Evolutionary conservation across 2,329 filamentous ascomycete species (phyloP), one percentile per base, ranked within the genome.

Genomic region (Epichloe baconii): DNA sequence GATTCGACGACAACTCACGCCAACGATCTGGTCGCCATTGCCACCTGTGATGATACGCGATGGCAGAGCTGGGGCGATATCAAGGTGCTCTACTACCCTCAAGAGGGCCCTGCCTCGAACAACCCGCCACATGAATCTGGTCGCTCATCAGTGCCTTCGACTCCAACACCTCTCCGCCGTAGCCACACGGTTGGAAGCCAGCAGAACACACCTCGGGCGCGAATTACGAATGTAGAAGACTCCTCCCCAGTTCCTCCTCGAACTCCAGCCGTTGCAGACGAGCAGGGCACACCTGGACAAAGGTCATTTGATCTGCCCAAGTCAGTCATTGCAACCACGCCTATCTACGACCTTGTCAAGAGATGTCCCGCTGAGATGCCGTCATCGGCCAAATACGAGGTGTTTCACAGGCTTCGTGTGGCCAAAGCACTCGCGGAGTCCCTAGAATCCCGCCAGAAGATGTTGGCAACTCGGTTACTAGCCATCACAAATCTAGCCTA

Each of bases 401-500:
- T 91, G 37, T 79, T 98, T 43, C 84, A 91, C 58, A 85, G 88
- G 50, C 69, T 96, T 21, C 83, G 93, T 53, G 80, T 86, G 52
- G 87, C 89, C n/a, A 86, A 89, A 65, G 88, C 88, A 14, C 74
- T 98, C 52, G 73, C 80, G 35, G 77, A 75, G 1, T 83, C 85
- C 1, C 64, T 75, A 12, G 75, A 82, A 53, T 78, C 79, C 21
- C 80, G 89, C 44, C 85, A 88, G 62, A 78, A 86, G 58, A 82
- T 91, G 15, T 74, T 98, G 47, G 82, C 85, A 37, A 81, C 91
- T 49, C 85, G 91, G 35, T 73, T 97, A 38, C 74, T 98, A 42
- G 89, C 91, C 14, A 83, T 97, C 53, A 86, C 87, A 23, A 98
- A 97, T 60, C 68, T 98, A 55, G 88, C 89, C 2, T 96, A 95